Conservation (phyloP, 208 protist genomes). For the Leishmania mexicana region DNA sequence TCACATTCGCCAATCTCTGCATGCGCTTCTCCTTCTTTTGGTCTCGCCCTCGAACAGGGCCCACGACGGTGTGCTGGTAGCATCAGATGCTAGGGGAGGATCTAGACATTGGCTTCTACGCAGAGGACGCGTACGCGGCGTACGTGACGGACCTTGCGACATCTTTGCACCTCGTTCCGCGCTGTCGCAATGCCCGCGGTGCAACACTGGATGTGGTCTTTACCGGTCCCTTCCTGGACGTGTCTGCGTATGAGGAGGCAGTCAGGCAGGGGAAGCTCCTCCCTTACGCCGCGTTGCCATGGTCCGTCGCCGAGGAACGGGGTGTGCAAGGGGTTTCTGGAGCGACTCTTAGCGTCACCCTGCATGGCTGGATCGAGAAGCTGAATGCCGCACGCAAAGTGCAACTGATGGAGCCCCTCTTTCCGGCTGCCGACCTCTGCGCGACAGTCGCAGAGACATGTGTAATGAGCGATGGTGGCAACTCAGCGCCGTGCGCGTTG, state of each 20-base stretch:
- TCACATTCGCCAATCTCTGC: background rate
- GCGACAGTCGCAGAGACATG: background rate
- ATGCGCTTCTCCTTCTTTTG: background rate
- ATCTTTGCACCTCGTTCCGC: constrained; percentile 21
- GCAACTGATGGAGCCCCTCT: constrained; percentile 25
- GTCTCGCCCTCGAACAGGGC: background rate
- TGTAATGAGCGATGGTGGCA: too few species aligned
- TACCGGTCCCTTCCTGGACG: constrained; percentile 20
- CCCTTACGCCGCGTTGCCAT: background rate
- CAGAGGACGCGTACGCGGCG: constrained; percentile 52
- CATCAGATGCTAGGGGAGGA: constrained; percentile 28
- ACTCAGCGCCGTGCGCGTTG: background rate
- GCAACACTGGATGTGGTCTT: constrained; percentile 52
- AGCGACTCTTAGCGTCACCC: constrained; percentile 2
- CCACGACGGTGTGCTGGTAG: background rate
- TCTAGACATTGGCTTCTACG: constrained; percentile 43
- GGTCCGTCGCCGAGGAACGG: background rate
- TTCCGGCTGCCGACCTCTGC: background rate
- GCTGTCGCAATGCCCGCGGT: constrained; percentile 43
- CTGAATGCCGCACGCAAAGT: constrained; percentile 26
- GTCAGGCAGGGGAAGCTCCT: background rate
- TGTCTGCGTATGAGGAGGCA: constrained; percentile 7
- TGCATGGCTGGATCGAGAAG: constrained; percentile 51
- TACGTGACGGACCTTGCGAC: constrained; percentile 28
- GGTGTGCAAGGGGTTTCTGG: background rate